These are phyloP conservation scores for Mycena leptocephala DNA, from an alignment of 768 basidiomycete genomes.

Conservation along the genomic window DNA sequence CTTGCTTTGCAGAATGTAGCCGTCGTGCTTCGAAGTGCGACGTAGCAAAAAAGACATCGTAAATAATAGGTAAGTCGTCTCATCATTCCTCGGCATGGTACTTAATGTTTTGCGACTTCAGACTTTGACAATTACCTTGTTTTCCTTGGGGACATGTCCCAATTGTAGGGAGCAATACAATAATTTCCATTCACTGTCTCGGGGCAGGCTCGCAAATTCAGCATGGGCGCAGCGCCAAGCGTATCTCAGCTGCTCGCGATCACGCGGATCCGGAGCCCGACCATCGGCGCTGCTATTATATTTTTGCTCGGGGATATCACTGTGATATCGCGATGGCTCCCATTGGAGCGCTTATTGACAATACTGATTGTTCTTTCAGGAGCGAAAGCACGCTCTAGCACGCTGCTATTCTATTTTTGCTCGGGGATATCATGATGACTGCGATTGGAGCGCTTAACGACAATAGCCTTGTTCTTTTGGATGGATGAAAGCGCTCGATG, in stretches of 20 bases:
- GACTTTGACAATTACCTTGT: conserved; percentile 7
- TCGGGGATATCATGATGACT: conserved; percentile 8
- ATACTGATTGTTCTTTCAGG: neutral
- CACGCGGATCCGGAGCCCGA: conserved; percentile 8
- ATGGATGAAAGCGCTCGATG: neutral
- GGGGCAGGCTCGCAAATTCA: neutral
- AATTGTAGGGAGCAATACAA: conserved; percentile 27
- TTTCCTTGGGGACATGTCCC: conserved; percentile 3
- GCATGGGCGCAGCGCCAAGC: neutral
- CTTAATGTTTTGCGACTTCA: conserved; percentile 10
- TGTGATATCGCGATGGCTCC: conserved; percentile 1
- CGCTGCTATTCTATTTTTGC: neutral
- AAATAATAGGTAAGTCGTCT: conserved; percentile 14
- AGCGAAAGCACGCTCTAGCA: too few species aligned
- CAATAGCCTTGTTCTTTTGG: neutral
- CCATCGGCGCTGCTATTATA: neutral
- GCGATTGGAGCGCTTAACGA: neutral
- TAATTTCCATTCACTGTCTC: conserved; percentile 13
- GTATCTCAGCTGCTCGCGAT: neutral
- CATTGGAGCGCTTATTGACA: neutral
- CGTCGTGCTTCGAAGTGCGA: conserved; percentile 13
- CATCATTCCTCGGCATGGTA: neutral
- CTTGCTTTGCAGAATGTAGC: conserved; percentile 14
- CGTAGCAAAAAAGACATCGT: conserved; percentile 22
- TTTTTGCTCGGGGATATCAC: neutral